Evolutionary conservation across 83 land plant species (phyloP), one percentile per base, ranked within the genome.

Genomic region (Isoetes engelmannii): DNA sequence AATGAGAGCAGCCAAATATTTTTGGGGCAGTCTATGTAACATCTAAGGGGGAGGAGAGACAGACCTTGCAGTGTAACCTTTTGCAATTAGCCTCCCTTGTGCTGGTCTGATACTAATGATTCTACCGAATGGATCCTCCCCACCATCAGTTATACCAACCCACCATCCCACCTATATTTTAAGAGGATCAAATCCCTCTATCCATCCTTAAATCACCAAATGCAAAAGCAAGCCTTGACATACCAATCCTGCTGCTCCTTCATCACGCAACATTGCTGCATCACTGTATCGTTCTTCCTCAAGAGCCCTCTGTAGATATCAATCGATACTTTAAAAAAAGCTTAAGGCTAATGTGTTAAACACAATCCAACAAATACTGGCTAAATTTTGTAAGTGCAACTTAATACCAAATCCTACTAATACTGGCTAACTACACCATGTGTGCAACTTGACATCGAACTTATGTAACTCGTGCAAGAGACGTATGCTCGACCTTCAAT

Each of bases 211-310:
- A 28, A 28, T 28, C 37, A 28, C 37, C 37, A 17, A 12, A 17
- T 51, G 55, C 17, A 3, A 12, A 51, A 51, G 3, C 55, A 12
- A 28, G 37, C 37, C 37, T 28, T 28, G 1, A 64, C 96, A 78
- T 63, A 93, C 98, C 88, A 93, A 69, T 60, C 98, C 96, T 57
- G 87, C 86, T 72, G 87, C 90, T 65, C 92, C 92, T 75, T 86
- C 65, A 70, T 93, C 98, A 19, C 96, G 77, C n/a, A 90, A 67
- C 44, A 70, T 60, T 51, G 84, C 85, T 44, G 98, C 98, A 65
- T 93, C 90, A 7, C 65, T 43, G 48, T 85, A 93, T 9, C 86
- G 77, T 74, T 93, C 98, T 72, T 90, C 88, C 55, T 69, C 77
- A 41, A 93, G 41, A 8, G 92, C 86, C 68, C 63, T 86, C 98